Conservation (phyloP, 2,329 filamentous ascomycete genomes). For the Fusarium redolens region DNA sequence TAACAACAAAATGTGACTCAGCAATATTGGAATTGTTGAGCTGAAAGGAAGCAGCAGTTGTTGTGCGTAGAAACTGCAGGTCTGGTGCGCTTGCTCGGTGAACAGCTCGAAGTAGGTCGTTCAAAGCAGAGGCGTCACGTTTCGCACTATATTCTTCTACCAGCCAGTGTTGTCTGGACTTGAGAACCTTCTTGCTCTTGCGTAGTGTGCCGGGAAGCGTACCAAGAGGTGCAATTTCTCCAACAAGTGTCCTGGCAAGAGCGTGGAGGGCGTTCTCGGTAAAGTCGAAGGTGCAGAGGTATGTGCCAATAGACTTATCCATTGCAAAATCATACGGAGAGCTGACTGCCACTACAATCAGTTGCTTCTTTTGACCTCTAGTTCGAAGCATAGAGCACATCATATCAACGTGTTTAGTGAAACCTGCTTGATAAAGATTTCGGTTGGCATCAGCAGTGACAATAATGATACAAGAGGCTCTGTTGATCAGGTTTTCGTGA, state of each 20-base stretch:
- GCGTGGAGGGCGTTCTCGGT: conserved; percentile 91
- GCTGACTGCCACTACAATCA: conserved; percentile 92
- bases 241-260: conserved; percentile 84
- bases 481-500: conserved; percentile 91
- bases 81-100: conserved; percentile 74
- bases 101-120: conserved; percentile 78
- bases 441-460: conserved; percentile 94
- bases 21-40: conserved; percentile 76
- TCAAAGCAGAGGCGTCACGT: conserved; percentile 78
- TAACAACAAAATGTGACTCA: conserved; percentile 89
- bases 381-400: conserved; percentile 87
- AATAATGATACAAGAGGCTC: conserved; percentile 88
- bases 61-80: conserved; percentile 75
- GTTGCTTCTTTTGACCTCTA: conserved; percentile 84
- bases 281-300: conserved; percentile 96
- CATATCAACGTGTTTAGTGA: conserved; percentile 96
- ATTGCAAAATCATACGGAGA: conserved; percentile 97
- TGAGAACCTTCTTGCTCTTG: conserved; percentile 86
- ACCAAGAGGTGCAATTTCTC: conserved; percentile 72
- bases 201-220: conserved; percentile 79
- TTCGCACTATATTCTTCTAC: conserved; percentile 88
- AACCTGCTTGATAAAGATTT: conserved; percentile 92
- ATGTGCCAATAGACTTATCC: conserved; percentile 90
- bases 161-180: conserved; percentile 94
- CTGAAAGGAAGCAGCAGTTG: conserved; percentile 80